Base-by-base conservation (phyloP, 2,329 filamentous ascomycete species). In the Penicillium crustosum region DNA sequence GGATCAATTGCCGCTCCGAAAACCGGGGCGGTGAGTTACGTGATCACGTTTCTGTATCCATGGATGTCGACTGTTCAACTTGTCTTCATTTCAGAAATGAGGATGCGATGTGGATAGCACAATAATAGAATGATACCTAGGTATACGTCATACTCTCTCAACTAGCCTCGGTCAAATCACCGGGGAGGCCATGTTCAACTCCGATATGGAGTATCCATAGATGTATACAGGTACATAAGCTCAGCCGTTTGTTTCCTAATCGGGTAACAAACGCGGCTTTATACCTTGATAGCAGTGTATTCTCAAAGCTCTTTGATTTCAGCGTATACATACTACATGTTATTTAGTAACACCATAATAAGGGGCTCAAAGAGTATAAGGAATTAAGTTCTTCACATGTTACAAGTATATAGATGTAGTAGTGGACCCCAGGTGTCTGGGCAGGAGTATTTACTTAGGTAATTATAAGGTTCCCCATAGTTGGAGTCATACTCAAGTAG, bases 1-100 rank as follows among this genome's bases (percentile, higher is more conserved):
- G 31, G 38, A 19, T 38, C n/a, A n/a, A 36, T 41, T 51, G 61
- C 15, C 41, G 44, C 48, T 57, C 55, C 52, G 52, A 54, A 27
- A 6, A 36, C 41, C 38, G 19, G 49, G 42, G 55, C 55, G 55
- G 55, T 58, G 55, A 55, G 33, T 43, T 38, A 9, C 5, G 27
- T 49, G 38, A 52, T 35, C 15, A 10, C 3, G 15, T 25, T 29
- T n/a, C 12, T 15, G 17, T 29, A 6, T 25, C 25, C 25, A 25
- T 25, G 25, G 27, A 21, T 49, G 27, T 38, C 10, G 9, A 21
- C n/a, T 49, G 13, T 36, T 21, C n/a, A 17, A 31, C 29, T 44
- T 31, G 27, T 21, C 27, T 44, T 17, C 13, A 2, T 27, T 33
- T 33, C 9, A 19, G 43, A 45, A 45, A 12, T 19, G 10, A 48